Percentiles rank a stretch among this genome's conserved stretches.
Evolutionary conservation across 179 eudicot genomes (phyloP).

Genomic region (Drosera spatulata): DNA sequence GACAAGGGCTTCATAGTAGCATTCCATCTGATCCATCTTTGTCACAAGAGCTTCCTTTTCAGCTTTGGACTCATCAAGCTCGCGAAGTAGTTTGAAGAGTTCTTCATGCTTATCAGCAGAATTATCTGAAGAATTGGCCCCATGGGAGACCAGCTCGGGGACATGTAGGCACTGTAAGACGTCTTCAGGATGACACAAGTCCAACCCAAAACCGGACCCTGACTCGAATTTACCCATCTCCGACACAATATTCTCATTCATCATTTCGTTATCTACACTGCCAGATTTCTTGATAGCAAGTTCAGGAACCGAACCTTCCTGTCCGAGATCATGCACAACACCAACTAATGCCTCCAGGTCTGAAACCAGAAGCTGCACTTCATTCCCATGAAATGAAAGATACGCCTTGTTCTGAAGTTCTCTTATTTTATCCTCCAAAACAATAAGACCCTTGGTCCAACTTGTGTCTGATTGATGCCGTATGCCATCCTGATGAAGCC

Average conservation of each 20-base stretch:
- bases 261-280: constrained; percentile 12
- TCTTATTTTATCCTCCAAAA: constrained; percentile 51
- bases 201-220: constrained; percentile 59
- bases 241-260: constrained; percentile 13
- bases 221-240: constrained; percentile 19
- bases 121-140: constrained; percentile 31
- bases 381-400: constrained; percentile 43
- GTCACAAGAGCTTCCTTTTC: constrained; percentile 54
- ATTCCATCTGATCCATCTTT: constrained; percentile 96
- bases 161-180: constrained; percentile 44
- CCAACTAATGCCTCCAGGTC: constrained; percentile 55
- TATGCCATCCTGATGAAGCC: constrained; percentile 9
- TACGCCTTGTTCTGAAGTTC: constrained; percentile 58
- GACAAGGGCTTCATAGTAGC: constrained; percentile 91
- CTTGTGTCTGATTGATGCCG: constrained; percentile 19
- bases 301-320: constrained; percentile 18
- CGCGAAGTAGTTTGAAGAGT: constrained; percentile 59
- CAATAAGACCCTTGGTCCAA: constrained; percentile 39
- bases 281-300: constrained; percentile 15
- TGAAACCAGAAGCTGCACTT: constrained; percentile 36
- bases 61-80: constrained; percentile 69
- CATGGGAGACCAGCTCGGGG: constrained; percentile 38
- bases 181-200: constrained; percentile 68
- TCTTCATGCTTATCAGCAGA: constrained; percentile 60
- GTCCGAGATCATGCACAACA: constrained; percentile 45